phyloP scores from a whole-genome alignment of 768 basidiomycete species.

The Tubosaeta sp. region DNA sequence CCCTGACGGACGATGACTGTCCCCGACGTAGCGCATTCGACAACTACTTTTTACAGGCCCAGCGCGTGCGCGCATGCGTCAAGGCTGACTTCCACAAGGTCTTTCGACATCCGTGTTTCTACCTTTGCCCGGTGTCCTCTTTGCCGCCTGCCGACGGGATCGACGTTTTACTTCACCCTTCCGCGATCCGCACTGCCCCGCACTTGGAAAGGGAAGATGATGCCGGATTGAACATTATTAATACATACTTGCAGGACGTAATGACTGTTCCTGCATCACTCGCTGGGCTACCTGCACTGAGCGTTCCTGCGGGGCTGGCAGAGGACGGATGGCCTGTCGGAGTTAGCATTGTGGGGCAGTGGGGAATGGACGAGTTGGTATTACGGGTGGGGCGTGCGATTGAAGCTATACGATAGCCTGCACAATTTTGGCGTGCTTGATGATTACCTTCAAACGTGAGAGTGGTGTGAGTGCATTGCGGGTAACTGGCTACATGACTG shows the following conservation, averaged over 20 bases:
- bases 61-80: constrained; percentile 69
- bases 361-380: constrained; percentile 71
- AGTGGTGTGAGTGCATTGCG: constrained; percentile 19
- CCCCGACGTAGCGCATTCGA: constrained; percentile 73
- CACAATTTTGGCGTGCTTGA: background rate
- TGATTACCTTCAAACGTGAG: constrained; percentile 2
- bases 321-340: constrained; percentile 79
- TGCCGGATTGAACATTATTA: constrained; percentile 29
- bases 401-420: constrained; percentile 24
- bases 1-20: background rate
- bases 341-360: constrained; percentile 79
- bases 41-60: constrained; percentile 94
- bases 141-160: constrained; percentile 36
- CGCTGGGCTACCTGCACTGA: constrained; percentile 82
- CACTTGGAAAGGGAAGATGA: constrained; percentile 29
- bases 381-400: constrained; percentile 49
- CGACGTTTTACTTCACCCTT: constrained; percentile 83
- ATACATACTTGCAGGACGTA: constrained; percentile 84
- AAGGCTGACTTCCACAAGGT: constrained; percentile 68
- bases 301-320: constrained; percentile 52
- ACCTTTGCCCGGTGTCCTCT: constrained; percentile 15
- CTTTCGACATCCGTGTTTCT: constrained; percentile 57
- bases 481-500: constrained; percentile 27
- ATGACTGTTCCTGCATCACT: constrained; percentile 90
- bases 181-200: constrained; percentile 84